These are phyloP conservation scores for Biscogniauxia marginata DNA, from an alignment of 2,329 filamentous ascomycete genomes.

Conservation along the genomic window DNA sequence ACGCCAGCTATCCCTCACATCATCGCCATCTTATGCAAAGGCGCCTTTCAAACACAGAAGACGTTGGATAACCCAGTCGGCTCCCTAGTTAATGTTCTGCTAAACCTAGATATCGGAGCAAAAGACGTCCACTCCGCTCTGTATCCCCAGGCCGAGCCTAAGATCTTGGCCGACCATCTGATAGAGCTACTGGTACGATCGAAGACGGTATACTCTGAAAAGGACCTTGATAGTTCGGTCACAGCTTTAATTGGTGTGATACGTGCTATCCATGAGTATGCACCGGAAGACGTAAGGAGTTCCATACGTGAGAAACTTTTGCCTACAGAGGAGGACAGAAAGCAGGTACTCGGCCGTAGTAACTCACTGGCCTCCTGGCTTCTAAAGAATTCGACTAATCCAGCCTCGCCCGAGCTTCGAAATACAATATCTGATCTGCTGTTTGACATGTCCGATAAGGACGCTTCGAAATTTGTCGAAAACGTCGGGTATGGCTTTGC, in stretches of 20 bases:
- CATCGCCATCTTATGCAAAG: constrained; percentile 64
- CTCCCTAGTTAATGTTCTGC: constrained; percentile 73
- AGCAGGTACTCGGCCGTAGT: constrained; percentile 72
- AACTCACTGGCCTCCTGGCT: constrained; percentile 73
- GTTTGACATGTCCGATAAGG: constrained; percentile 81
- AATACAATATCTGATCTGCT: constrained; percentile 75
- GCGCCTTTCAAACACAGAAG: constrained; percentile 55
- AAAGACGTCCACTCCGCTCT: constrained; percentile 54
- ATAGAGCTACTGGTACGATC: constrained; percentile 69
- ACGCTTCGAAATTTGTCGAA: constrained; percentile 76
- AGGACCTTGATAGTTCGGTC: constrained; percentile 69
- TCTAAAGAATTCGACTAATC: constrained; percentile 73
- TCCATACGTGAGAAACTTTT: constrained; percentile 68
- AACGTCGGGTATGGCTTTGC: constrained; percentile 96
- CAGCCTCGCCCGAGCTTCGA: constrained; percentile 68
- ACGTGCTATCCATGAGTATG: constrained; percentile 67
- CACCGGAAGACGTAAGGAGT: constrained; percentile 59
- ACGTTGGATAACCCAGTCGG: constrained; percentile 73
- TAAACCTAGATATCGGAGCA: constrained; percentile 70
- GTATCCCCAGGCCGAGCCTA: constrained; percentile 64
- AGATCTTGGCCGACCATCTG: constrained; percentile 61
- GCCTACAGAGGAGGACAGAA: constrained; percentile 74
- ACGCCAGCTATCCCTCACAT: constrained; percentile 67
- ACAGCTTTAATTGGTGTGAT: constrained; percentile 75
- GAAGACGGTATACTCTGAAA: constrained; percentile 60